phyloP scores from a whole-genome alignment of 176 grass and related monocot genomes.

The Poa annua region DNA sequence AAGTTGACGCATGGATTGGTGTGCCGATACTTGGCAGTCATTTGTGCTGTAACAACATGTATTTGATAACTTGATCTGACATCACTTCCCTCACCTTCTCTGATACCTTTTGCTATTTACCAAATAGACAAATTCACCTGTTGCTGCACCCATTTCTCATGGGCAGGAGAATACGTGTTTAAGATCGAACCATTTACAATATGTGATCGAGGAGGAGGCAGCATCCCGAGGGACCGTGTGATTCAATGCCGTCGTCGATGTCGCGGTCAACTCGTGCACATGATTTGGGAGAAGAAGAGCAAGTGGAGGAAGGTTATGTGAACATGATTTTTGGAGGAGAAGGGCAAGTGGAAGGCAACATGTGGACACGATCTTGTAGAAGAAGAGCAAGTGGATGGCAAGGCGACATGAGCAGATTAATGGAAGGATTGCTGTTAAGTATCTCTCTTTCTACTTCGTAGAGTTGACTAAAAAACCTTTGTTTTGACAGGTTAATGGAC shows the following conservation, averaged over 20 bases:
- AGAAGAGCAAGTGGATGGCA: conserved; percentile 14
- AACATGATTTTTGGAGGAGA: not conserved
- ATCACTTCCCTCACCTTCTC: not conserved
- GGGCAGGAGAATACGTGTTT: not conserved
- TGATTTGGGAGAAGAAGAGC: not conserved
- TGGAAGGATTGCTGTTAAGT: not conserved
- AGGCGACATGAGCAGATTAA: not conserved
- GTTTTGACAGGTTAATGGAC: not conserved
- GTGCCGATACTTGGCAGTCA: not conserved
- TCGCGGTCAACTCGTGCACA: not conserved
- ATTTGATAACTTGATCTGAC: not conserved
- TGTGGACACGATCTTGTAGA: not conserved
- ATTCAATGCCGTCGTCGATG: conserved; percentile 4
- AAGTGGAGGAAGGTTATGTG: not conserved
- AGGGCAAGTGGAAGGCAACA: not conserved
- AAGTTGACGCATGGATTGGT: conserved; percentile 9
- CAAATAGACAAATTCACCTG: not conserved
- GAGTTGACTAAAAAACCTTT: not conserved
- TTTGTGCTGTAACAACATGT: not conserved
- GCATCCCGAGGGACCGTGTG: not conserved
- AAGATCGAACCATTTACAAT: not conserved
- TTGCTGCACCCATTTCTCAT: not conserved
- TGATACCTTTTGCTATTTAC: not conserved
- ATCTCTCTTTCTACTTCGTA: not conserved
- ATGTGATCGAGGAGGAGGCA: not conserved